Conservation (phyloP, 495 filamentous ascomycete species). For the Penicillium samsonianum region DNA sequence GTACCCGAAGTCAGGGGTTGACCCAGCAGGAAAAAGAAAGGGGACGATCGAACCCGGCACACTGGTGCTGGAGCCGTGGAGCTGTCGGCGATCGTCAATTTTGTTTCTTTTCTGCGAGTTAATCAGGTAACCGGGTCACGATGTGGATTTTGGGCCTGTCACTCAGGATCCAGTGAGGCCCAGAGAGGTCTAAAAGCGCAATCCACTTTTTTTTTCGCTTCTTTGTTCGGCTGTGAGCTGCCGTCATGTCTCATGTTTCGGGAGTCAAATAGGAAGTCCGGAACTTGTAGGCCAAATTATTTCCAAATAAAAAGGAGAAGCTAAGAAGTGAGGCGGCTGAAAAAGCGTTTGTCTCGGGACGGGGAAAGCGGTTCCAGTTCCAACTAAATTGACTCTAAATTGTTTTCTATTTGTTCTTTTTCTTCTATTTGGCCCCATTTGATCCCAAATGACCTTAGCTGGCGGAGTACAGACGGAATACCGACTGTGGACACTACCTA, state of each 20-base stretch:
- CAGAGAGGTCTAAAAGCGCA: conserved; percentile 6
- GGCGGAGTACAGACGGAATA: conserved; percentile 15
- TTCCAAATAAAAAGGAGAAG: conserved; percentile 1
- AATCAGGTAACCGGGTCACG: conserved; percentile 3
- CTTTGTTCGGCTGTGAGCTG: neutral
- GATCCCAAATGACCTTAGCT: neutral
- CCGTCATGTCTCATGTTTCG: conserved; percentile 2
- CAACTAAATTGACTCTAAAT: neutral
- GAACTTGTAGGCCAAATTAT: neutral
- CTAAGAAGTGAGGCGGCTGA: conserved; percentile 9
- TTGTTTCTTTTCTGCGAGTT: conserved; percentile 16
- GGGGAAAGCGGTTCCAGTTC: conserved; percentile 7
- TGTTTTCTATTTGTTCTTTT: neutral
- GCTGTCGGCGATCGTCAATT: conserved; percentile 26
- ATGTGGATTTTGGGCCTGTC: conserved; percentile 15
- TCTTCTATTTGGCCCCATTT: neutral
- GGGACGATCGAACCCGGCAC: conserved; percentile 28
- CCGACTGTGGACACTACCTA: conserved; percentile 7
- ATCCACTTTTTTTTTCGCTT: neutral
- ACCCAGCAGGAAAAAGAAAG: conserved; percentile 26
- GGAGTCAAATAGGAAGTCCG: neutral
- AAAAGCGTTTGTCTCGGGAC: conserved; percentile 13
- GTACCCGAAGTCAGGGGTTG: conserved; percentile 21
- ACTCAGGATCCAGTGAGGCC: neutral
- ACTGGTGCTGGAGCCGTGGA: conserved; percentile 26